phyloP scores from a whole-genome alignment of 192 early-diverging fungal genomes.

The Chytriomyces confervae region DNA sequence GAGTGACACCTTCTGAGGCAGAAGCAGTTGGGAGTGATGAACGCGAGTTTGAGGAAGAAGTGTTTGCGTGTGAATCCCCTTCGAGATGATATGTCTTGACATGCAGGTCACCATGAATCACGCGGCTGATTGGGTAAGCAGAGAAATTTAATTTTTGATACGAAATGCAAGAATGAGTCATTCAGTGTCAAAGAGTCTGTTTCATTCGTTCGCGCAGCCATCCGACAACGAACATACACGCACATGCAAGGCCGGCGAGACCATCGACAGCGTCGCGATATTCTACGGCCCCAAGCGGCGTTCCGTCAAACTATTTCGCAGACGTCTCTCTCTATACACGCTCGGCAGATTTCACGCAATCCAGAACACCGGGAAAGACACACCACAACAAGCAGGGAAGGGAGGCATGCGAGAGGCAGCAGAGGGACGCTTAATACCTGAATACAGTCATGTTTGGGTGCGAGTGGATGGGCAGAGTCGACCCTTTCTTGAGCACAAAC shows the following conservation, averaged over 20 bases:
- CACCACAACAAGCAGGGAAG: not conserved
- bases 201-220: not conserved
- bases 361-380: no score
- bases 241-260: no score
- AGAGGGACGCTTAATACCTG: constrained; percentile 18
- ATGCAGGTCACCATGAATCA: constrained; percentile 40
- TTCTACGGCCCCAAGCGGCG: no score
- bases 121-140: not conserved
- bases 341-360: no score
- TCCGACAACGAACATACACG: no score
- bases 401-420: not conserved
- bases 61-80: not conserved
- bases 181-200: not conserved
- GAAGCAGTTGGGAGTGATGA: not conserved
- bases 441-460: constrained; percentile 58
- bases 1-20: no score
- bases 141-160: no score
- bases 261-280: no score
- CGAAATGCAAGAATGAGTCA: not conserved
- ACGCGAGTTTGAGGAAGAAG: not conserved
- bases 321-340: no score
- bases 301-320: no score
- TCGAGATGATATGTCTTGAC: constrained; percentile 42
- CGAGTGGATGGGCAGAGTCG: constrained; percentile 51
- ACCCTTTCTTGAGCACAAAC: constrained; percentile 49